Base-by-base conservation (phyloP, 2,329 filamentous ascomycete genomes). In the Colletotrichum musicola region DNA sequence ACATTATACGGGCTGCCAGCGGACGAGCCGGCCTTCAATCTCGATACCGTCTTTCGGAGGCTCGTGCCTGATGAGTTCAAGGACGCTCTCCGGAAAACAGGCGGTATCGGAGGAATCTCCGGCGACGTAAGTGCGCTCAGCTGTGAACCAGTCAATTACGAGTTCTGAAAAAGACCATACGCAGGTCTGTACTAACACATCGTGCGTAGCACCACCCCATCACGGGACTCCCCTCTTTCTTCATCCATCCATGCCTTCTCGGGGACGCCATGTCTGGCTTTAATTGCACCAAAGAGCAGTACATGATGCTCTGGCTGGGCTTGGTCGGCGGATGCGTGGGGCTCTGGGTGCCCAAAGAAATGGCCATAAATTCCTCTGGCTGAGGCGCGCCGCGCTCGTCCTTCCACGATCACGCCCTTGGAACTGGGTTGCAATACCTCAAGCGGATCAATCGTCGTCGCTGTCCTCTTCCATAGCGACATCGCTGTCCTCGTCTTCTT, bases 191-290 rank as follows among this genome's bases (percentile, higher is more conserved):
- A 73, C 73, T 75, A 72, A 75, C 71, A 61, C 38, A 61, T 74
- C 74, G 70, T 22, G 64, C 74, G 77, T 81, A 95, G 89, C 90
- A 97, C 79, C 94, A 98, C 84, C 95, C 96, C 60, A 80, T 93
- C 68, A 93, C 90, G 66, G 92, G 92, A 61, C 80, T 90, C 67
- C 93, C 94, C 47, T 88, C 90, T 57, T 98, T 95, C 80, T 98
- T 97, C 80, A 87, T 98, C 74, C 96, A 99, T 81, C 95, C 96
- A 25, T 98, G 96, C 81, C 89, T 93, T 77, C 93, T 96, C 9
- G 92, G 92, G 64, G 92, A 95, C 72, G 92, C 93, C 60, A 92
- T 98, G 87, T 84, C 84, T 73, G 84, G 82, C 59, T 90, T 94
- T 74, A 81, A 87, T 73, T 90, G 88, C 74, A 79, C 84, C 76